Conservation (phyloP, 495 filamentous ascomycete species). For the Jackrogersella minutella region DNA sequence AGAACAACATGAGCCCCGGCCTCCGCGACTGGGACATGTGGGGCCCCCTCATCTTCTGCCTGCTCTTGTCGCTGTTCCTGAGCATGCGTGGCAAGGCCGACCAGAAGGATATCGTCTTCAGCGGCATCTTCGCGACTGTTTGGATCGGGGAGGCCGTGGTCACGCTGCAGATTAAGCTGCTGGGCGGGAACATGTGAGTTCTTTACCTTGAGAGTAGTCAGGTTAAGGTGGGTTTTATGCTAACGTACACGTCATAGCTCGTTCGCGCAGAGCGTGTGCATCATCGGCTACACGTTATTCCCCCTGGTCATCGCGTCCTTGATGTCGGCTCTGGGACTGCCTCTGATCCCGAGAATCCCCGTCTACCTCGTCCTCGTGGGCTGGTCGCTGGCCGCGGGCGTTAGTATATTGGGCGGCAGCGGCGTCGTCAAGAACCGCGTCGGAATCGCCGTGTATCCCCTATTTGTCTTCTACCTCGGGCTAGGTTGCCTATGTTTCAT, state of each 20-base stretch:
- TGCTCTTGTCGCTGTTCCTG: slow-evolving; percentile 84
- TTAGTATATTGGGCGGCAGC: slow-evolving; percentile 94
- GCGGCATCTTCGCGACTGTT: slow-evolving; percentile 92
- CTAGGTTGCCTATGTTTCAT: slow-evolving; percentile 97
- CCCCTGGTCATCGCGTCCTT: slow-evolving; percentile 94
- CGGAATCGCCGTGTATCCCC: slow-evolving; percentile 90
- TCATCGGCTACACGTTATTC: slow-evolving; percentile 98
- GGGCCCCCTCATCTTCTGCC: slow-evolving; percentile 93
- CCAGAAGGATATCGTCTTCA: slow-evolving; percentile 89
- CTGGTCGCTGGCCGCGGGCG: slow-evolving; percentile 93
- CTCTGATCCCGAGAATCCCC: slow-evolving; percentile 81
- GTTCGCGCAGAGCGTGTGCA: slow-evolving; percentile 95
- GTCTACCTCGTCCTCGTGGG: slow-evolving; percentile 86
- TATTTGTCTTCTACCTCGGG: slow-evolving; percentile 95
- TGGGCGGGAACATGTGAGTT: slow-evolving; percentile 96
- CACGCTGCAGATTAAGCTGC: slow-evolving; percentile 96
- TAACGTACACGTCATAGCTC: slow-evolving; percentile 63
- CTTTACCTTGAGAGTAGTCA: not conserved
- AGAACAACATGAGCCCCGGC: slow-evolving; percentile 85
- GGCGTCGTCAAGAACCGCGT: slow-evolving; percentile 95
- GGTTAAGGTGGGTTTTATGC: not conserved
- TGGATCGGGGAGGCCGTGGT: slow-evolving; percentile 98
- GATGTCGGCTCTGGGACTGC: slow-evolving; percentile 81
- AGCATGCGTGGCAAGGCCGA: slow-evolving; percentile 75
- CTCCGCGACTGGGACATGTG: slow-evolving; percentile 97